Percentiles rank a stretch among this genome's conserved stretches.
Conservation (phyloP, 108 stramenopile genomes). For the Mediolabrus comicus region DNA sequence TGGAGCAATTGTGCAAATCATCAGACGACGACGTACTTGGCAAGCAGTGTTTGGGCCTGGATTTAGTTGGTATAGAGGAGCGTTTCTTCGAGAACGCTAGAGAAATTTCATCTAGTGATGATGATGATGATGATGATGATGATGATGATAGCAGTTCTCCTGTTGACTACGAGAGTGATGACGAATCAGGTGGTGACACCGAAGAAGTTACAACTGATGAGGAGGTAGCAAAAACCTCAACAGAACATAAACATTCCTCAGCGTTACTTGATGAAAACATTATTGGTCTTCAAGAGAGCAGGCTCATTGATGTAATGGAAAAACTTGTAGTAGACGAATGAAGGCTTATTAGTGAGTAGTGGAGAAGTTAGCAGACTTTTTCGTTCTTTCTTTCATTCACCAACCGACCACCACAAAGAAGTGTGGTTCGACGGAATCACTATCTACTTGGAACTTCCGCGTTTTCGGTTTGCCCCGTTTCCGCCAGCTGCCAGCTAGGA, state of each 20-base stretch:
- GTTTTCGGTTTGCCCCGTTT: no score
- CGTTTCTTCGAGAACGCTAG: background rate
- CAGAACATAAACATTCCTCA: background rate
- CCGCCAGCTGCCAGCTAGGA: no score
- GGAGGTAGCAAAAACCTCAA: background rate
- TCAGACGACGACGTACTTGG: slow-evolving; percentile 1
- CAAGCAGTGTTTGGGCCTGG: slow-evolving; percentile 29
- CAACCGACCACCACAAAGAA: no score
- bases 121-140: no score
- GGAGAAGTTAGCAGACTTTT: no score
- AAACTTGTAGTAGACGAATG: background rate
- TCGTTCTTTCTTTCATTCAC: no score
- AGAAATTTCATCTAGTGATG: slow-evolving; percentile 6
- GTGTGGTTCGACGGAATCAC: no score
- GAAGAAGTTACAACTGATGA: background rate
- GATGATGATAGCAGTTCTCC: background rate
- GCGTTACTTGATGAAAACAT: background rate
- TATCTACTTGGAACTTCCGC: no score
- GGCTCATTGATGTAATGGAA: background rate
- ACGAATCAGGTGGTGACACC: background rate
- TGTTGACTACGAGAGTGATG: slow-evolving; percentile 6
- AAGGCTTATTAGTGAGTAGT: no score
- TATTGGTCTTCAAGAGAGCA: background rate
- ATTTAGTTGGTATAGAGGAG: slow-evolving; percentile 23
- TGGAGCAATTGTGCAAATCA: background rate